A percentile compares a stretch with the other conserved stretches of the same genome.
Evolutionary conservation across 2,329 filamentous ascomycete species (phyloP).

Genomic region (Aspergillus neotritici): DNA sequence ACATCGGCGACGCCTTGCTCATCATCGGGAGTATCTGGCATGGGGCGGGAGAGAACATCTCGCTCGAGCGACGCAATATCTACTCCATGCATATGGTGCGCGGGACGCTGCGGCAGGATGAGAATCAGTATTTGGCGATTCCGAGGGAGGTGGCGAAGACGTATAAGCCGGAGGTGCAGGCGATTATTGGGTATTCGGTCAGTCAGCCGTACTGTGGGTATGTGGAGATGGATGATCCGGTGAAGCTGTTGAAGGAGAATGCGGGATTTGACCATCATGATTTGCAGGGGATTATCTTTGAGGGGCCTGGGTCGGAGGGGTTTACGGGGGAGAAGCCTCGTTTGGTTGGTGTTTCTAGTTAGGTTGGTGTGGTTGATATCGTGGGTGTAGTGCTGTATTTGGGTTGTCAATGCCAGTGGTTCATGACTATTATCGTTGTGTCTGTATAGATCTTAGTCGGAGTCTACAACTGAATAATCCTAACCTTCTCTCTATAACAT

Average conservation of each 20-base stretch:
- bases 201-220: slow-evolving; percentile 1
- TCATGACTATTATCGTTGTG: too few relatives aligned
- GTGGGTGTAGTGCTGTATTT: too few relatives aligned
- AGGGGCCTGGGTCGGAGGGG: too few relatives aligned
- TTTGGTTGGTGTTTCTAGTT: too few relatives aligned
- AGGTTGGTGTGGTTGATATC: too few relatives aligned
- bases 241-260: background rate
- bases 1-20: background rate
- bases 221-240: background rate
- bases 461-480: too few relatives aligned
- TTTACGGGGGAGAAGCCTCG: too few relatives aligned
- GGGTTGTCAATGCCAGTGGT: too few relatives aligned
- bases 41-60: slow-evolving; percentile 1
- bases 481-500: too few relatives aligned
- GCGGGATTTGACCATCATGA: background rate
- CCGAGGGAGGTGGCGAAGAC: background rate
- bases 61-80: background rate
- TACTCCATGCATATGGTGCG: slow-evolving; percentile 1
- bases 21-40: slow-evolving; percentile 2
- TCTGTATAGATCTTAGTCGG: too few relatives aligned
- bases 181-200: background rate
- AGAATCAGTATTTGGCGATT: background rate
- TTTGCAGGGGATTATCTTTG: background rate
- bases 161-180: background rate
- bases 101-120: background rate